Conservation (phyloP, 768 basidiomycete species). For the Tricholomella constricta region DNA sequence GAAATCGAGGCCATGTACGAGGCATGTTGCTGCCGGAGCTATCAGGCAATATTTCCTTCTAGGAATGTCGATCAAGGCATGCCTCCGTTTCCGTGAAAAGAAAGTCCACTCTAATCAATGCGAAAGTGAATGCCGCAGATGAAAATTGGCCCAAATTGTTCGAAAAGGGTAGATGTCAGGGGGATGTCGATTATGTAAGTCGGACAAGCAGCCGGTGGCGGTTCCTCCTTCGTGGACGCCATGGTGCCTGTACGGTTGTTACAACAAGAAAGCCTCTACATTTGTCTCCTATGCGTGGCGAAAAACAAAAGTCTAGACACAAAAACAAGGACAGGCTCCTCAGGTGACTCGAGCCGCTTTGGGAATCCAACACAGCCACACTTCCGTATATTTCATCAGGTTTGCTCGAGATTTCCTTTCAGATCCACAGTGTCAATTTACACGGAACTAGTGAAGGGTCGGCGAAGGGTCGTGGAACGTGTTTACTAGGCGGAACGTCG, state of each 20-base stretch:
- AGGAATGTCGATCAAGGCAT: slow-evolving; percentile 10
- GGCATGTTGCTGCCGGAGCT: slow-evolving; percentile 24
- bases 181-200: slow-evolving; percentile 21
- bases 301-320: not conserved
- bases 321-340: not conserved
- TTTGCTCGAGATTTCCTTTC: no score
- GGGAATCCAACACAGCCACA: slow-evolving; percentile 30
- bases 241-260: not conserved
- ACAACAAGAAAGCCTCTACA: no score
- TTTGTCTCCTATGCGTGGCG: no score
- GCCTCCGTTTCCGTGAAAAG: slow-evolving; percentile 13
- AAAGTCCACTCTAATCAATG: not conserved
- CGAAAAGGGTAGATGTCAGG: slow-evolving; percentile 11
- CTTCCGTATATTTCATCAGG: slow-evolving; percentile 42
- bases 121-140: not conserved
- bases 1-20: slow-evolving; percentile 25
- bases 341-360: slow-evolving; percentile 5
- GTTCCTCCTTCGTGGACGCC: not conserved
- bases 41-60: slow-evolving; percentile 11
- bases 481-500: slow-evolving; percentile 11
- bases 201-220: slow-evolving; percentile 13
- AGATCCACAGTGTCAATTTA: slow-evolving; percentile 10
- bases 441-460: slow-evolving; percentile 4
- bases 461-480: no score
- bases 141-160: not conserved